Base-by-base conservation (phyloP, 192 early-diverging fungal genomes). In the Coemansia guatemalensis region DNA sequence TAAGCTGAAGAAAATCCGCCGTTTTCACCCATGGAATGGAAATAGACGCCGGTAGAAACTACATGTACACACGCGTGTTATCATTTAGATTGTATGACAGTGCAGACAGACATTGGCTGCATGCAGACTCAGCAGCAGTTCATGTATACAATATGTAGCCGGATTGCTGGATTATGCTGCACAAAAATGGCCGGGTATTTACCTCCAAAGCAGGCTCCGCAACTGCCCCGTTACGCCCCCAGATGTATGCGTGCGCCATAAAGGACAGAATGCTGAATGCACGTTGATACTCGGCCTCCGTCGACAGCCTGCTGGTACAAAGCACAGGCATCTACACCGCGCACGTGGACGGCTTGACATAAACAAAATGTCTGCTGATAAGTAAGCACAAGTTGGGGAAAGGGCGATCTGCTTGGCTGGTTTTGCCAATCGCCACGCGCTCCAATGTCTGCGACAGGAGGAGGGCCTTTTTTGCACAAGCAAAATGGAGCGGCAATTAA, bases 171-270 rank as follows among this genome's bases (percentile, higher is more conserved):
- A 1, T 39, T 39, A 8, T 2, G 35, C 9, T 39, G 35, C 6
- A 11, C 11, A 39, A 39, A 39, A 12, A 1, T 39, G 35, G 5
- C 8, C 9, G 11, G 7, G 51, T 53, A 67, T 64, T 60, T 83
- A 88, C 90, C 77, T 90, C 90, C n/a, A 83, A 65, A 23, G 77
- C 77, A 5, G 71, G 68, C 68, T 79, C 77, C 48, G 78, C 85
- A 24, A 82, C 81, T 23, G 76, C 74, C 39, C 92, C 89, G 58
- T 89, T 88, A 52, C 93, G 89, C 21, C 94, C 92, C 93, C 94
- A 95, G 4, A 99, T 87, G 74, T 90, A 96, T 14, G 89, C 91
- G 63, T 97, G 95, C 5, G 90, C 92, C 53, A 99, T 79, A 71
- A 95, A 91, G 30, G 90, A 91, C 17, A 97, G 81, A 25, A 97